Base-by-base conservation (phyloP, 768 basidiomycete species). In the Kwoniella heveanensis region DNA sequence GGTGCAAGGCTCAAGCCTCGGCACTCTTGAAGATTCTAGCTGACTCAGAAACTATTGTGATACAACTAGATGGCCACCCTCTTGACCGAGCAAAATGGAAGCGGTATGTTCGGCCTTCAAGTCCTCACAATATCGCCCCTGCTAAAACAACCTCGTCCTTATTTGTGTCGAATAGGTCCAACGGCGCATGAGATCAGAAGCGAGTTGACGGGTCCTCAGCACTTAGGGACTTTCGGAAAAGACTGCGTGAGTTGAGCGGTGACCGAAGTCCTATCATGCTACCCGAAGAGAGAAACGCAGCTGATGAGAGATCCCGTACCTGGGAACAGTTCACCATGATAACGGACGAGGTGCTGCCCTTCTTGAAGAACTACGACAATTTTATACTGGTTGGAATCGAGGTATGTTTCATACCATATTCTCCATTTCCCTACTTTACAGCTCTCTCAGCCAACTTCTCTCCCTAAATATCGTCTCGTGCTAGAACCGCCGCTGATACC, bases 361-460 rank as follows among this genome's bases (percentile, higher is more conserved):
- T 87, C 8, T 81, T 95, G 56, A 73, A 77, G 22, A 83, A 84
- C 2, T 74, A 88, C 61, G 83, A 83, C 44, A 86, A 85, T 7
- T 82, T 92, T 50, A 85, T 95, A 7, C 76, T 97, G 5, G 87
- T 92, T 65, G 94, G 94, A 17, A 92, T 95, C 54, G 93, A 95
- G 84, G 92, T 90, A 67, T 37, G 85, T 77, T 44, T 30, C 9
- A 10, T 9, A 12, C 17, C 25, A n/a, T 32, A 32, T 13, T 32
- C 7, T 32, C 32, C 13, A n/a, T n/a, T n/a, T n/a, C n/a, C n/a
- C n/a, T n/a, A n/a, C n/a, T n/a, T n/a, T n/a, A n/a, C n/a, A n/a
- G n/a, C n/a, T n/a, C n/a, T n/a, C n/a, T n/a, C n/a, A n/a, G n/a
- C n/a, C n/a, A n/a, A n/a, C n/a, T n/a, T n/a, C n/a, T n/a, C n/a